A percentile compares a stretch with the other conserved stretches of the same genome.
phyloP scores from a whole-genome alignment of 306 rosid species.

The Cucurbita moschata region DNA sequence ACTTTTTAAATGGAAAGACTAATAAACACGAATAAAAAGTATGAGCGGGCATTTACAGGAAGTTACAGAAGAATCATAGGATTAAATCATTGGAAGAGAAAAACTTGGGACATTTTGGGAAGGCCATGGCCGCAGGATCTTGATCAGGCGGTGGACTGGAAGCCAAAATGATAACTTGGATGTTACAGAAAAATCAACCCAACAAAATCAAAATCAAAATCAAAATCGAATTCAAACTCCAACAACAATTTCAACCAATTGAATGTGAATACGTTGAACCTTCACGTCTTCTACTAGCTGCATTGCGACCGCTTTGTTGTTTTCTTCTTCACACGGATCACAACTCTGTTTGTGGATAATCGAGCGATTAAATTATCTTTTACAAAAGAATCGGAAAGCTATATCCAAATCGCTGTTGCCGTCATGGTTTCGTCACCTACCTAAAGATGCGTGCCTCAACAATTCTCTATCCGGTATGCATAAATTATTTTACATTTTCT shows the following conservation, averaged over 20 bases:
- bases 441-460: slow-evolving; percentile 3
- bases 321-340: not conserved
- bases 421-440: not conserved
- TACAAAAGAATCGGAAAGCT: not conserved
- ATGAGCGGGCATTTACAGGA: too few relatives aligned
- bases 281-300: not conserved
- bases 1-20: too few relatives aligned
- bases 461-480: not conserved
- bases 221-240: not conserved
- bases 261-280: not conserved
- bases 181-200: not conserved
- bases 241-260: not conserved
- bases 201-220: not conserved
- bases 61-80: too few relatives aligned
- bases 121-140: not conserved
- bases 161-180: not conserved
- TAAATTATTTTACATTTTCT: not conserved
- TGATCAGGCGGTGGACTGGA: not conserved
- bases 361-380: not conserved
- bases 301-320: not conserved
- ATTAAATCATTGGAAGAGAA: too few relatives aligned
- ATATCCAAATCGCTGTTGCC: not conserved
- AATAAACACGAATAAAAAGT: too few relatives aligned
- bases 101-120: not conserved
- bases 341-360: not conserved